A percentile compares a stretch with the other conserved stretches of the same genome.
phyloP scores from a whole-genome alignment of 2,329 filamentous ascomycete genomes.

The Neonectria faginata region DNA sequence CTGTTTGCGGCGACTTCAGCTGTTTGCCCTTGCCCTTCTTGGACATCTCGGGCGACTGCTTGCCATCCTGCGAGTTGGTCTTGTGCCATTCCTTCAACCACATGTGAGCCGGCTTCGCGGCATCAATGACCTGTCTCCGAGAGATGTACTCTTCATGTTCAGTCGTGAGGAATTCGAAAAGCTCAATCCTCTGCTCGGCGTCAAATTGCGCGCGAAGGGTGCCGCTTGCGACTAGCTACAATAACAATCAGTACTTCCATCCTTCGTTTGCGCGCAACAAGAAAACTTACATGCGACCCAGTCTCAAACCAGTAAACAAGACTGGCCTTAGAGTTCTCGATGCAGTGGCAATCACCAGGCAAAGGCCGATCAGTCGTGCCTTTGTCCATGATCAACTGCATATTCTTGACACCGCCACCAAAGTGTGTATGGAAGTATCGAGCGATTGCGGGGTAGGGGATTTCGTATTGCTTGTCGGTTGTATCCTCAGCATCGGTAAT shows the following conservation, averaged over 20 bases:
- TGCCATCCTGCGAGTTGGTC: slow-evolving; percentile 67
- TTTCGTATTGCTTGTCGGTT: slow-evolving; percentile 85
- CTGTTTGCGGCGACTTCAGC: slow-evolving; percentile 69
- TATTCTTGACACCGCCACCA: slow-evolving; percentile 83
- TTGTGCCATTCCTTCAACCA: slow-evolving; percentile 76
- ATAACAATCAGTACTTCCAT: slow-evolving; percentile 43
- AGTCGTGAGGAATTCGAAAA: slow-evolving; percentile 83
- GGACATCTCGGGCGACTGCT: slow-evolving; percentile 73
- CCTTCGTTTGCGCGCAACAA: not conserved
- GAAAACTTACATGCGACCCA: slow-evolving; percentile 76
- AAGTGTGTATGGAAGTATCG: slow-evolving; percentile 94
- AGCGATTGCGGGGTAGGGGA: slow-evolving; percentile 82
- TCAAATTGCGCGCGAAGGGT: slow-evolving; percentile 84
- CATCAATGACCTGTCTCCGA: slow-evolving; percentile 71
- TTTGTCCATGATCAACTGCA: slow-evolving; percentile 87
- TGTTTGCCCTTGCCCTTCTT: slow-evolving; percentile 72
- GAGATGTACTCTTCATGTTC: slow-evolving; percentile 87
- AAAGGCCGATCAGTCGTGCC: slow-evolving; percentile 66
- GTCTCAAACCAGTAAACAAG: slow-evolving; percentile 92
- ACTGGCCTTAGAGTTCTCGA: slow-evolving; percentile 81
- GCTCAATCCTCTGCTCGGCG: slow-evolving; percentile 80
- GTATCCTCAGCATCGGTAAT: slow-evolving; percentile 67
- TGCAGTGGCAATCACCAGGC: slow-evolving; percentile 74
- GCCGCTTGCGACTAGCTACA: slow-evolving; percentile 80
- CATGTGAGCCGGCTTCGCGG: slow-evolving; percentile 70